Base-by-base conservation (phyloP, 805 yeast species). In the Ogataea kodamae region DNA sequence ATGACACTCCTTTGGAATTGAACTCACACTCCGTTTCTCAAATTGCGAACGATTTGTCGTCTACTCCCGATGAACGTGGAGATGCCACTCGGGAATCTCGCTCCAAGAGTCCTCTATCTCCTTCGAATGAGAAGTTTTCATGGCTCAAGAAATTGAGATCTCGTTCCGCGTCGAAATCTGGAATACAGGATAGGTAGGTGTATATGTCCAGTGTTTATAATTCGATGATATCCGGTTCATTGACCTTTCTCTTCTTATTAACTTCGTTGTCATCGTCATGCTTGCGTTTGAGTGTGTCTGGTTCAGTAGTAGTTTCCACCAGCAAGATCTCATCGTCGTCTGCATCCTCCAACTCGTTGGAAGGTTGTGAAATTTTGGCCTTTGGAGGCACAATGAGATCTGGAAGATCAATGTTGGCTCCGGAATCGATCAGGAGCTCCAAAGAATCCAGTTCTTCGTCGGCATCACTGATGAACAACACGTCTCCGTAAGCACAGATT, bases 381-480 rank as follows among this genome's bases (percentile, higher is more conserved):
- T 18, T 42, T 13, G 33, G 20, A 7, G 57, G 57, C 6, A 57
- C 39, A 0, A 13, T 18, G 17, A 57, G 22, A 2, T 48, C 49
- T 0, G 62, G 62, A 5, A 55, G 37, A 0, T 14, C 18, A 2
- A 54, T 22, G 0, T 36, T 34, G 9, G 35, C 41, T 9, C 44
- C 47, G 5, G 11, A 34, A 5, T 51, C 52, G 6, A 81, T 52
- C 45, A 75, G 77, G 26, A 87, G 64, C 46, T 85, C 90, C 22
- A 81, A 62, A 25, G 76, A 72, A 45, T 76, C 81, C 26, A 71
- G 59, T 20, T 57, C 61, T 43, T 84, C 96, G 24, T 77, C 80
- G 34, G 90, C 96, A 58, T 92, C 98, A 28, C 81, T 76, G 11
- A 92, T 68, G 2, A 81, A 70, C 10, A 92, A 23, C 13, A 80